Base-by-base conservation (phyloP, 169 alveolate species). In the Theileria orientalis region DNA sequence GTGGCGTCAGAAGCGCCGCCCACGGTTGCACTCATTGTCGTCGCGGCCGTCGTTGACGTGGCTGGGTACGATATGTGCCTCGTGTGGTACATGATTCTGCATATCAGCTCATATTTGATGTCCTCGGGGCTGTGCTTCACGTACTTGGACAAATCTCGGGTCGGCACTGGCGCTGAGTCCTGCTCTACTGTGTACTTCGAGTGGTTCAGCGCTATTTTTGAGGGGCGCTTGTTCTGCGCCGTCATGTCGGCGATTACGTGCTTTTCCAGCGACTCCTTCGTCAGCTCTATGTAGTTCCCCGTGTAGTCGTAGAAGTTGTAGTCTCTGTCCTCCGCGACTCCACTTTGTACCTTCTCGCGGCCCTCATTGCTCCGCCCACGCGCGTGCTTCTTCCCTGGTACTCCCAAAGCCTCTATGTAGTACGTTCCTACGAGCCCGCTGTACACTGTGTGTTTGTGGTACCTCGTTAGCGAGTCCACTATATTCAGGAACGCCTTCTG, bases 281-380 rank as follows among this genome's bases (percentile, higher is more conserved):
- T 56, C 46, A 56, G 9, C 37, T 56, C 66, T 5, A 25, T 56
- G 42, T 56, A 56, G 14, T 5, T 56, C 21, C 66, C 66, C 11
- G 14, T 56, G 21, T 56, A 56, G 44, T 56, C 66, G 6, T n/a
- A 56, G 66, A 56, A 56, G 42, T 56, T 56, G 44, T 56, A 56
- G 13, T 56, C 66, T 32, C 14, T 23, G 21, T 56, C 66, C 14
- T 56, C 66, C 21, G 25, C 13, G 11, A n/a, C 32, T 40, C 21
- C 66, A 29, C 21, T 23, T 27, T 56, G 37, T 9, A 37, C 23
- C 5, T 32, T 1, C 21, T 56, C 66, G 35, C 60, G 25, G 7
- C 19, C 32, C 19, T 7, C 9, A 37, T 37, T 37, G 44, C 9
- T 37, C 44, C 9, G 44, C 5, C 44, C 9, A 9, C 9, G 9